A percentile compares a stretch with the other conserved stretches of the same genome.
phyloP scores from a whole-genome alignment of 179 eudicot genomes.

The Camellia oleifera region DNA sequence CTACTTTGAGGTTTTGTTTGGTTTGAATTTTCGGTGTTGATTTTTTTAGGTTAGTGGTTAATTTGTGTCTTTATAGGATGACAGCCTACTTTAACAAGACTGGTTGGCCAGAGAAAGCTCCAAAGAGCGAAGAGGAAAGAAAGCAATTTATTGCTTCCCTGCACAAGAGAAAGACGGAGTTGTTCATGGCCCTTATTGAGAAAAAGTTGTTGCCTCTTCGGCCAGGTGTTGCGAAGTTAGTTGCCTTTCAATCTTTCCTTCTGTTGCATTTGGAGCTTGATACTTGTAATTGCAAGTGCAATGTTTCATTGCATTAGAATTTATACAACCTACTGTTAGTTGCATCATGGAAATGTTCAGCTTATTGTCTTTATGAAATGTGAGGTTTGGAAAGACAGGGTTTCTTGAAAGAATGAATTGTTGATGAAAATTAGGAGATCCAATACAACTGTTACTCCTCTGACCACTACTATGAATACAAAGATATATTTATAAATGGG shows the following conservation, averaged over 20 bases:
- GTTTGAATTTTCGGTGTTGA: not conserved
- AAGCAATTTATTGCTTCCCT: slow-evolving; percentile 83
- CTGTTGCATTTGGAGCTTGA: not conserved
- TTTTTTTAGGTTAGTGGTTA: slow-evolving; percentile 2
- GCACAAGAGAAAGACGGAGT: slow-evolving; percentile 91
- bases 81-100: slow-evolving; percentile 92
- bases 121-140: slow-evolving; percentile 75
- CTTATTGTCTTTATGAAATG: not conserved
- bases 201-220: slow-evolving; percentile 89
- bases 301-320: not conserved
- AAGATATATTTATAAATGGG: not conserved
- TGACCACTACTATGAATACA: not conserved
- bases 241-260: slow-evolving; percentile 7
- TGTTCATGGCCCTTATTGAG: slow-evolving; percentile 95
- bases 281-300: not conserved
- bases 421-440: not conserved
- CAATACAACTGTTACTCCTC: not conserved
- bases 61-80: slow-evolving; percentile 54
- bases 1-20: too few relatives aligned
- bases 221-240: slow-evolving; percentile 96
- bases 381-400: not conserved
- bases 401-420: not conserved
- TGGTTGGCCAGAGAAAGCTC: slow-evolving; percentile 97
- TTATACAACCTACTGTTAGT: not conserved
- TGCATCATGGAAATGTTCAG: not conserved